Evolutionary conservation across 2,329 filamentous ascomycete species (phyloP).

Genomic region (Penicillium brasilianum): DNA sequence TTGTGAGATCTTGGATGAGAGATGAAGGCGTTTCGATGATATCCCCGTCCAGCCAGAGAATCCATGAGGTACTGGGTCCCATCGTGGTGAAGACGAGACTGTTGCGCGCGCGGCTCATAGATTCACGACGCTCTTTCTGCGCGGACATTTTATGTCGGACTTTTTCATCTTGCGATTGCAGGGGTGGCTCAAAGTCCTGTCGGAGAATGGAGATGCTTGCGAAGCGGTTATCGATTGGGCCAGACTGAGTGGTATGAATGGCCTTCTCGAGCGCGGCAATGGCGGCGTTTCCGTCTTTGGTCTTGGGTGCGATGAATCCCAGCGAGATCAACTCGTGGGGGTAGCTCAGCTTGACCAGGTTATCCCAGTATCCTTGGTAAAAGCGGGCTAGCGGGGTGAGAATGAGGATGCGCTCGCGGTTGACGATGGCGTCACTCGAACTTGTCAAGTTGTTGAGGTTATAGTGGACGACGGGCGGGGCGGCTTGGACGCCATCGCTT

Average conservation of each 20-base stretch:
- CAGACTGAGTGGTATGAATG: conserved; percentile 83
- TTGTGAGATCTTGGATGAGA: conserved; percentile 89
- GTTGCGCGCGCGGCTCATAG: conserved; percentile 93
- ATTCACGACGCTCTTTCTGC: conserved; percentile 82
- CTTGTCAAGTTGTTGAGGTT: conserved; percentile 94
- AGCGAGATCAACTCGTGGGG: conserved; percentile 94
- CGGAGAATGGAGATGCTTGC: conserved; percentile 91
- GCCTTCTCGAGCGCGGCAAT: conserved; percentile 81
- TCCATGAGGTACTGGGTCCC: conserved; percentile 90
- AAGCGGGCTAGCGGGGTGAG: conserved; percentile 92
- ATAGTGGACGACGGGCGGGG: conserved; percentile 89
- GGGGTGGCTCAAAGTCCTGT: conserved; percentile 87
- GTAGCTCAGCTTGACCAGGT: conserved; percentile 80
- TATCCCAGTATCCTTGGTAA: conserved; percentile 95
- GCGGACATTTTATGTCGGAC: conserved; percentile 91
- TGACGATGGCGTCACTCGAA: conserved; percentile 73
- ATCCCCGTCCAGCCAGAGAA: conserved; percentile 93
- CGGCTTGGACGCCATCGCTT: conserved; percentile 57
- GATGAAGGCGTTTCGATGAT: conserved; percentile 84
- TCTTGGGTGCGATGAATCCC: conserved; percentile 95
- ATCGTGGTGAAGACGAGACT: conserved; percentile 94
- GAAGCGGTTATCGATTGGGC: conserved; percentile 80
- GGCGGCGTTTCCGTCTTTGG: conserved; percentile 85
- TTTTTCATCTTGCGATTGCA: conserved; percentile 79
- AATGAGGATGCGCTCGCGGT: conserved; percentile 85